These are phyloP conservation scores for Solanum sejunctum DNA, from an alignment of 257 asterid genomes.

Conservation along the genomic window DNA sequence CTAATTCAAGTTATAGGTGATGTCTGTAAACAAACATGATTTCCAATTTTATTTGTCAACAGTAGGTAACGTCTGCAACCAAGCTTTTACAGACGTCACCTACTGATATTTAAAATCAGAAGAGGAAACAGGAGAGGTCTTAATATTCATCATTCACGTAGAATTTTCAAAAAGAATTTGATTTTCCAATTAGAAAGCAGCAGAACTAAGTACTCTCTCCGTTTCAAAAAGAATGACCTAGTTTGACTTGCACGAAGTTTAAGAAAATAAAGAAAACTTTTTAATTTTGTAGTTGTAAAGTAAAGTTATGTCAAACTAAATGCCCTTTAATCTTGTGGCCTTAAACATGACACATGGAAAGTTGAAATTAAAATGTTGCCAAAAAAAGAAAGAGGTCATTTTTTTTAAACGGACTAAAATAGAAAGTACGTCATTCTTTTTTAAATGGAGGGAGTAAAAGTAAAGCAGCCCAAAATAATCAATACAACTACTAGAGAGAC, in stretches of 20 bases:
- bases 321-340: too few species aligned
- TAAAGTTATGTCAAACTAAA: too few species aligned
- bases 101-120: neutral
- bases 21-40: neutral
- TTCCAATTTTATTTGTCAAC: neutral
- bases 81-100: neutral
- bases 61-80: neutral
- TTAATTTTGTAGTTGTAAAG: too few species aligned
- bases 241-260: too few species aligned
- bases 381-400: too few species aligned
- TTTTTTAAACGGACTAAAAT: too few species aligned
- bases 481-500: neutral
- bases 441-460: neutral
- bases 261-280: too few species aligned
- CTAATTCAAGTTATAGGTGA: neutral
- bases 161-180: neutral
- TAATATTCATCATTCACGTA: neutral
- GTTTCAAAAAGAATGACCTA: too few species aligned
- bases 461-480: neutral
- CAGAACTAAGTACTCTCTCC: neutral
- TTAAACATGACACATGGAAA: too few species aligned
- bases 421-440: too few species aligned
- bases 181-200: neutral
- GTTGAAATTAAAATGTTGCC: too few species aligned
- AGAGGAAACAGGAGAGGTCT: neutral